Conservation (phyloP, 192 early-diverging fungal species). For the Chytriomyces confervae region DNA sequence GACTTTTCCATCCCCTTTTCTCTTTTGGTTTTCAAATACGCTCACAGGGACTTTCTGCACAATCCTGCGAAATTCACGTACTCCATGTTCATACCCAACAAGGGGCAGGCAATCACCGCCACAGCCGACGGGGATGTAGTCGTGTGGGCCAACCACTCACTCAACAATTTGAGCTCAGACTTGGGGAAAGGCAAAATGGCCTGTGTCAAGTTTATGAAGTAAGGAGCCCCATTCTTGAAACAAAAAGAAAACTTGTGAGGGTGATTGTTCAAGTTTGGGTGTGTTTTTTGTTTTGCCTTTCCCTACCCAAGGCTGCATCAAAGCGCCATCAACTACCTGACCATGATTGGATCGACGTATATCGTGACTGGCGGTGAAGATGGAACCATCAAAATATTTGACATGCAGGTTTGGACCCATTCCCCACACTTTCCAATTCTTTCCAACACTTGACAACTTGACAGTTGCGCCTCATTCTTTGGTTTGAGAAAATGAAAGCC, state of each 20-base stretch:
- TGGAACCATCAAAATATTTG: conserved; percentile 61
- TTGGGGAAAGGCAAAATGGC: conserved; percentile 56
- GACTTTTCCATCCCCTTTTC: not conserved
- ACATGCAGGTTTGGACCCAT: conserved; percentile 52
- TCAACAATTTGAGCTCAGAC: conserved; percentile 56
- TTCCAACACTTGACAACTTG: not conserved
- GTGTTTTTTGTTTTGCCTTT: not conserved
- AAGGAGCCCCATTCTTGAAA: not conserved
- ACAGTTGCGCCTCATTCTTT: conserved; percentile 55
- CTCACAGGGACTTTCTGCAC: conserved; percentile 57
- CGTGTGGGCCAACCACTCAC: conserved; percentile 51
- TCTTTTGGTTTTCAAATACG: not conserved
- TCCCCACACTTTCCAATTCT: not conserved
- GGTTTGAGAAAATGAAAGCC: conserved; percentile 55
- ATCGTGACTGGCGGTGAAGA: conserved; percentile 63
- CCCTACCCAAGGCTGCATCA: conserved; percentile 48
- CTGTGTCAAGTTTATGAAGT: conserved; percentile 60
- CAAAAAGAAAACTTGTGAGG: no score
- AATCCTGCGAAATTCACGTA: conserved; percentile 46
- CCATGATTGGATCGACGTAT: conserved; percentile 47
- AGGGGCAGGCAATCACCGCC: conserved; percentile 51
- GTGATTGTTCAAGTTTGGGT: not conserved
- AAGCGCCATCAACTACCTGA: conserved; percentile 48
- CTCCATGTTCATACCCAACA: conserved; percentile 55
- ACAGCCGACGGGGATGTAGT: conserved; percentile 60